Base-by-base conservation (phyloP, 192 early-diverging fungal genomes). In the Piromyces sp. region DNA sequence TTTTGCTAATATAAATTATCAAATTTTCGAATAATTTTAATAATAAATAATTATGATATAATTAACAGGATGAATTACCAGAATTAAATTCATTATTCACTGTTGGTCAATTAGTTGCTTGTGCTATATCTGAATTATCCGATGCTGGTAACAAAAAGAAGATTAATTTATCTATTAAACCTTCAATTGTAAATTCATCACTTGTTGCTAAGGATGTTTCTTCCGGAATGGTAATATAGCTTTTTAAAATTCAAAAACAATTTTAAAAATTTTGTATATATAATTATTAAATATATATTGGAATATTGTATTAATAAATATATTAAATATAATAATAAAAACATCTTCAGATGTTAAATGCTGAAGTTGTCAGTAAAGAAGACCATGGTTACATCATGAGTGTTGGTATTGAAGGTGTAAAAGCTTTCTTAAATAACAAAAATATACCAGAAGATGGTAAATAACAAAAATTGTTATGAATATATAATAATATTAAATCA, bases 361-460 rank as follows among this genome's bases (percentile, higher is more conserved):
- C 90, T 79, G 87, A 90, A 30, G 90, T 98, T 29, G 85, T 91
- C 81, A 95, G 93, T 83, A 89, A 94, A 6, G 96, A 98, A 86
- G 97, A 98, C 87, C 95, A 95, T 83, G 97, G 97, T 30, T 97
- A 96, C 82, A 88, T 97, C 58, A 83, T 98, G 28, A 90, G 88
- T 29, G 85, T 92, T 26, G 96, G 96, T 26, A 84, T 98, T 51
- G 86, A 86, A 22, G 87, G 87, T 17, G 79, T 94, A 12, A 86
- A 91, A 51, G 93, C 92, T 19, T 98, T 98, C 83, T 83, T 96
- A 80, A 88, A 93, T 29, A 88, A 92, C 68, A 88, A 90, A 37
- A 89, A 93, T 30, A 91, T 68, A 68, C 51, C 51, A 68, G 51
- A 68, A 28, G 51, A 68, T 68, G 51, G 51, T 68, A 68, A n/a